Evolutionary conservation across 768 basidiomycete species (phyloP), one percentile per base, ranked within the genome.

Genomic region (Panellus pusillus): DNA sequence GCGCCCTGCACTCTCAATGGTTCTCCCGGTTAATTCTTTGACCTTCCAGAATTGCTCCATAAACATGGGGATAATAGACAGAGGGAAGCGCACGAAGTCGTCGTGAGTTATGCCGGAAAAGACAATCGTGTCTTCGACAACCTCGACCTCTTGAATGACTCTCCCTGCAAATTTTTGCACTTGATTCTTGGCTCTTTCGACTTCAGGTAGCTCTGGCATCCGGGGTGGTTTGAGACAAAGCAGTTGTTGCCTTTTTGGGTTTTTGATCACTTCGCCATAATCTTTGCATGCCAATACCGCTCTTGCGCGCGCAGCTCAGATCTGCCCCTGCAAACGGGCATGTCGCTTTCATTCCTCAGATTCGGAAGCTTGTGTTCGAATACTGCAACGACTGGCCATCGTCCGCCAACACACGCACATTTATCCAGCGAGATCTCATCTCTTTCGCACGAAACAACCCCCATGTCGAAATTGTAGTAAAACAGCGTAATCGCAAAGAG

Each of bases 311-410:
- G 32, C 67, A 68, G 44, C 70, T 81, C 28, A 74, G 79, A 58
- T 83, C 91, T 0, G 64, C 67, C 20, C 86, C 86, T 20, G 79
- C 86, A 52, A 93, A 93, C 67, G 91, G 91, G 1, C 88, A 89
- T 65, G 66, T 71, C 39, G 74, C 82, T 1, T 94, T 88, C 70
- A 70, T 91, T 3, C 89, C 92, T 2, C 84, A 84, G 57, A 76
- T 89, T n/a, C 77, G 90, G 51, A 94, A 93, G 66, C 76, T 96
- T 55, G 91, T 96, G 59, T 82, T 96, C 67, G 90, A 93, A 70
- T 95, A 81, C 69, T 93, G 92, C 71, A 85, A 94, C 64, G 81
- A 80, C 49, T 89, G 87, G 81, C 82, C 87, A 1, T 86, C 90
- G 4, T 92, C 90, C 1, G 70, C 78, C 41, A 83, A 84, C 64